Evolutionary conservation across 1,139 yeast species (phyloP), one percentile per base, ranked within the genome.

Genomic region (Yamadazyma epiphylla): DNA sequence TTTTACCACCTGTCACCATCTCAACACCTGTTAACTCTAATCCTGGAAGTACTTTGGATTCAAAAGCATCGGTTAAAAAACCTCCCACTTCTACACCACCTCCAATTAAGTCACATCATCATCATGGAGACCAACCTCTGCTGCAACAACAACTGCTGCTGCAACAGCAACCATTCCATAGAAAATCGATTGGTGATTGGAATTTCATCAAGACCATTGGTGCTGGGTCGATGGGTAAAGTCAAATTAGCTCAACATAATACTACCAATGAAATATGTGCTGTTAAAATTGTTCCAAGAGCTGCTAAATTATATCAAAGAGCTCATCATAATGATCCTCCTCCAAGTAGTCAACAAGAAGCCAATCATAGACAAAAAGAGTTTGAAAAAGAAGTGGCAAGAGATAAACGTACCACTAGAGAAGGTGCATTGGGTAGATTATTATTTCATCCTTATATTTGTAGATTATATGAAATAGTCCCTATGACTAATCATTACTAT

Each of bases 191-290:
- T 33, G 99, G 98, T 12, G 96, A 94, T 45, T 91, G 98, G 98
- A 94, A 86, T 48, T 89, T 91, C 46, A 74, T 87, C 37, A 88
- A 88, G 54, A 88, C 96, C 1, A 86, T 91, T 29, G 99, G 99
- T 29, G 96, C 97, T 4, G 98, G 99, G 3, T 86, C 96, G 1
- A 91, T 94, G 98, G 99, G 99, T 35, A 94, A 91, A 56, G 99
- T 91, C 30, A 94, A 94, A 57, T 67, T 91, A 27, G 97, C 97
- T 3, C 82, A 78, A 47, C 95, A 89, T 60, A 76, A 84, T 42
- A 56, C 77, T 24, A 86, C 96, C 1, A 75, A 76, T 32, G 96
- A 88, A 51, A 69, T 84, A 16, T 88, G 96, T 58, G 97, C 91
- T 1, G 84, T 84, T 14, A 84, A 84, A 51, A 84, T 84, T 36